Evolutionary conservation across 768 basidiomycete species (phyloP), one percentile per base, ranked within the genome.

Genomic region (Pisolithus orientalis): DNA sequence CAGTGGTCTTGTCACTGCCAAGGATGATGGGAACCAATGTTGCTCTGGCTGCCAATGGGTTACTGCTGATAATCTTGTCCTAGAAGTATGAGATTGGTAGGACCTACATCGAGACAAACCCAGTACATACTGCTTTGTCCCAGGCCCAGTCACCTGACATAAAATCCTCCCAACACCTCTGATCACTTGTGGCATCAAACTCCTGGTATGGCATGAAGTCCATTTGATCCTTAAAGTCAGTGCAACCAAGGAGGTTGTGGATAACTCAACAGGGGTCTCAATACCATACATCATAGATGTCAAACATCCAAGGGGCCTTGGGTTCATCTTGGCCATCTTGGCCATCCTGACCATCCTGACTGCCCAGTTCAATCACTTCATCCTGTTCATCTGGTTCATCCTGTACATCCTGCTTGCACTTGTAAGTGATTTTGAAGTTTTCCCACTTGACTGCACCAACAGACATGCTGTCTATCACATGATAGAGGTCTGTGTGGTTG

Each of bases 11-110:
- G 25, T 57, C 55, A 6, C 42, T 46, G 4, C 54, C 28, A 3
- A 57, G 53, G 39, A 57, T 57, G 27, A 57, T 47, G 5, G 52
- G 56, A 17, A 53, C 34, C 2, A 55, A 49, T 42, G 34, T 57
- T 0, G 69, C 49, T 3, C 70, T 68, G 44, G 62, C 59, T 1
- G 50, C 71, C 4, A 53, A 27, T 6, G 51, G 51, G 49, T 64
- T 48, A 24, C 62, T 44, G 28, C 24, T 6, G 16, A 43, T 43
- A 21, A 54, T 51, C 37, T 27, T 32, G 11, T 54, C 47, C 46
- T 53, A 39, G 38, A 32, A 51, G 25, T 4, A 27, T 17, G 47
- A 25, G n/a, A 47, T 52, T 40, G 47, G 51, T 47, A 9, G 44
- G 6, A 39, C 28, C 14, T 39, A 47, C 21, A 17, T n/a, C 1